Conservation (phyloP, 2,329 filamentous ascomycete genomes). For the Whalleya microplaca region DNA sequence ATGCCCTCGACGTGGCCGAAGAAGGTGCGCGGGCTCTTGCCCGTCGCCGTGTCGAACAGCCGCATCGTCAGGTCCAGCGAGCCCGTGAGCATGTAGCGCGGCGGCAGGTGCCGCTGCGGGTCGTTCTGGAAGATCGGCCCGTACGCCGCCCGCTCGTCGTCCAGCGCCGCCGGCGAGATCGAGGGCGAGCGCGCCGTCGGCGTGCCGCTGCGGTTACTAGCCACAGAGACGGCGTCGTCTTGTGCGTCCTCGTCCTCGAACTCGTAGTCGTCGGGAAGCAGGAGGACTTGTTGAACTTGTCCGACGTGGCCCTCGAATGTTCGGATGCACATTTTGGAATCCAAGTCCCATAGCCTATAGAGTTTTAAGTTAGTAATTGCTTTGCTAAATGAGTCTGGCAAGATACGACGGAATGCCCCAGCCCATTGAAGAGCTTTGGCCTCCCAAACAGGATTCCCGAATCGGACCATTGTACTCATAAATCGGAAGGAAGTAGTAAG, state of each 20-base stretch:
- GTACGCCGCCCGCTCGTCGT: slow-evolving; percentile 58
- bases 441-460: not conserved
- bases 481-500: not conserved
- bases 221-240: slow-evolving; percentile 57
- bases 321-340: slow-evolving; percentile 76
- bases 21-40: slow-evolving; percentile 85
- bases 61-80: slow-evolving; percentile 90
- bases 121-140: slow-evolving; percentile 65
- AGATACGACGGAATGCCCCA: not conserved
- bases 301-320: slow-evolving; percentile 88
- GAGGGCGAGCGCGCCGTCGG: slow-evolving; percentile 36
- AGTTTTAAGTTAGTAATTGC: not conserved
- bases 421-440: not conserved
- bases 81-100: slow-evolving; percentile 90
- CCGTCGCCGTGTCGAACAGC: slow-evolving; percentile 85
- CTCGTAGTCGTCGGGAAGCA: slow-evolving; percentile 86
- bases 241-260: slow-evolving; percentile 70
- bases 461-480: not conserved
- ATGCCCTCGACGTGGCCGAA: slow-evolving; percentile 97
- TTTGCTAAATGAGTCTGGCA: not conserved
- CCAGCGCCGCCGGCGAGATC: slow-evolving; percentile 31
- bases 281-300: slow-evolving; percentile 89
- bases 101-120: slow-evolving; percentile 70
- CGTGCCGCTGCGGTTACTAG: slow-evolving; percentile 51
- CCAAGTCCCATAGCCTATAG: slow-evolving; percentile 77